These are phyloP conservation scores for Gossypium laxum DNA, from an alignment of 441 rosid species.

Conservation along the genomic window DNA sequence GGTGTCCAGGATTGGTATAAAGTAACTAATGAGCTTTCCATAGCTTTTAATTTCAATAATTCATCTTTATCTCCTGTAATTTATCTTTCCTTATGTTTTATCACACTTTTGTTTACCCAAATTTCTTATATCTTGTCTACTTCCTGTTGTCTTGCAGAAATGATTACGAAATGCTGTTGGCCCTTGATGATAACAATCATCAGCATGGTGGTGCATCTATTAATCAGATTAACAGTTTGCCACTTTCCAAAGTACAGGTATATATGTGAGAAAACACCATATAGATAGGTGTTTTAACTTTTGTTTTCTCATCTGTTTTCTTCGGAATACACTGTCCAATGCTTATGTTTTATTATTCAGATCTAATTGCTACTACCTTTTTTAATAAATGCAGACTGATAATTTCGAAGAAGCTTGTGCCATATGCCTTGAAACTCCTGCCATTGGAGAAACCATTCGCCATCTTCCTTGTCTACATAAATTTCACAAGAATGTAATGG, in stretches of 20 bases:
- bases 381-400: constrained; percentile 37
- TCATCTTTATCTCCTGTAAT: background rate
- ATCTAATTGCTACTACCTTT: constrained; percentile 13
- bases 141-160: constrained; percentile 37
- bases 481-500: constrained; percentile 71
- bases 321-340: background rate
- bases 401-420: constrained; percentile 65
- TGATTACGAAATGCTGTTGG: constrained; percentile 84
- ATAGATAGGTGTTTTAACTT: background rate
- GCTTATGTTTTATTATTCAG: background rate
- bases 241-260: constrained; percentile 72
- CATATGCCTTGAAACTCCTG: constrained; percentile 69
- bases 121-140: background rate
- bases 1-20: background rate
- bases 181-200: constrained; percentile 65
- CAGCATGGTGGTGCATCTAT: constrained; percentile 53
- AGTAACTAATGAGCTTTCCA: background rate
- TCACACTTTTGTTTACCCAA: background rate
- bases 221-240: constrained; percentile 63
- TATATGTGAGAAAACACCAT: constrained; percentile 1
- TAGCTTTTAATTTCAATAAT: background rate
- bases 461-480: constrained; percentile 96
- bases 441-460: constrained; percentile 65
- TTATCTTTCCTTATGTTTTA: background rate
- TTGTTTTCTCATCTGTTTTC: background rate